These are phyloP conservation scores for Panicum virgatum DNA, from an alignment of 202 grass and related monocot genomes.

Conservation along the genomic window DNA sequence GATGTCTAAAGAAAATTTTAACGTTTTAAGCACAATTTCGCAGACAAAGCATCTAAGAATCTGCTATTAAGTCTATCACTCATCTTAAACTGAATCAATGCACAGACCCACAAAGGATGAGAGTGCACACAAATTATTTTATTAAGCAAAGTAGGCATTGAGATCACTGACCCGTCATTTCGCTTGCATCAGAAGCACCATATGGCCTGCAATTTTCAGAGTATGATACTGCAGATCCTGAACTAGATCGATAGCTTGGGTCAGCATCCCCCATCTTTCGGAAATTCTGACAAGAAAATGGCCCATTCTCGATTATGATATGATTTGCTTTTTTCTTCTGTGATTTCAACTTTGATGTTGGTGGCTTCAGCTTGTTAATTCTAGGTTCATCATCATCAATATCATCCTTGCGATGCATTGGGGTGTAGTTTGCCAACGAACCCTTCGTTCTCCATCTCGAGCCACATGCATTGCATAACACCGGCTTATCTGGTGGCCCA, in stretches of 20 bases:
- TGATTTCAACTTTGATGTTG: constrained; percentile 41
- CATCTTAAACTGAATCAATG: constrained; percentile 12
- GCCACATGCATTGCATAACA: constrained; percentile 97
- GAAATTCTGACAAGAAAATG: constrained; percentile 91
- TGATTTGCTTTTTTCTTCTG: constrained; percentile 59
- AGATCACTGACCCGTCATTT: constrained; percentile 71
- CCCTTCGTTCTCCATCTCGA: constrained; percentile 97
- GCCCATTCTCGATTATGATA: constrained; percentile 49
- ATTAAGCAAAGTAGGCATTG: constrained; percentile 24
- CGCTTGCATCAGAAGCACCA: constrained; percentile 66
- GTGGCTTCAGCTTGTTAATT: constrained; percentile 55
- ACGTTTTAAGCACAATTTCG: constrained; percentile 4
- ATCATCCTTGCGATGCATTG: constrained; percentile 72
- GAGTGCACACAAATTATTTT: background rate
- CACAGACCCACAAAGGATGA: constrained; percentile 7
- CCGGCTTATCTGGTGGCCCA: constrained; percentile 91
- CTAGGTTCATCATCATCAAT: constrained; percentile 60
- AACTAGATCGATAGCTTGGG: constrained; percentile 81
- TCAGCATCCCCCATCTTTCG: constrained; percentile 62
- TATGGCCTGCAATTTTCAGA: constrained; percentile 87
- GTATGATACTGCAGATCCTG: constrained; percentile 85
- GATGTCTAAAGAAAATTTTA: constrained; percentile 2
- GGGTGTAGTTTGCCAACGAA: constrained; percentile 90
- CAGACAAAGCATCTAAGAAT: constrained; percentile 8
- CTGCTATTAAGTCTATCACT: constrained; percentile 23